These are phyloP conservation scores for Coriaria nepalensis DNA, from an alignment of 306 rosid genomes.

Conservation along the genomic window DNA sequence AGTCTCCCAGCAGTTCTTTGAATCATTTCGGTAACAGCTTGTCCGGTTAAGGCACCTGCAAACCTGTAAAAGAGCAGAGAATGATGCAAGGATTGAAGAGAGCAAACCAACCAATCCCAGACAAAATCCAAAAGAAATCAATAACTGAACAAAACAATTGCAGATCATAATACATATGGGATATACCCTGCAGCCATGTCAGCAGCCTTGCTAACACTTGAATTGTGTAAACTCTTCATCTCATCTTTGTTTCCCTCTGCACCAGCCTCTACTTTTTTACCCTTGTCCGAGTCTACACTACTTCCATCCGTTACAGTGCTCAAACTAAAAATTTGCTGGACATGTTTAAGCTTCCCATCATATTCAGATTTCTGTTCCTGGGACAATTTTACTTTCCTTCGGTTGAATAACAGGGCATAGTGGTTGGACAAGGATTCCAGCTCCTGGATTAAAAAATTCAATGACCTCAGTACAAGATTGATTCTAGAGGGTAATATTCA, in stretches of 20 bases:
- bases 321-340: conserved; percentile 74
- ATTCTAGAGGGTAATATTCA: conserved; percentile 3
- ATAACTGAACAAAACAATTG: not conserved
- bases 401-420: conserved; percentile 65
- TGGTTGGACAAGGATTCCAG: conserved; percentile 87
- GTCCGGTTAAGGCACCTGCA: conserved; percentile 74
- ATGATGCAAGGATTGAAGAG: not conserved
- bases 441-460: conserved; percentile 34
- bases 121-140: conserved; percentile 2
- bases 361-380: conserved; percentile 53
- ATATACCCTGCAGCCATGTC: conserved; percentile 93
- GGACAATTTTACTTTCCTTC: conserved; percentile 72
- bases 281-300: conserved; percentile 47
- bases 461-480: conserved; percentile 11
- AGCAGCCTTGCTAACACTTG: conserved; percentile 90
- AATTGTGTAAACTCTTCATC: conserved; percentile 71
- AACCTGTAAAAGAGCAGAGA: conserved; percentile 3
- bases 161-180: not conserved
- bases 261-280: conserved; percentile 54
- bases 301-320: conserved; percentile 49
- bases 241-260: conserved; percentile 58
- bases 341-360: conserved; percentile 82
- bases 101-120: not conserved
- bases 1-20: conserved; percentile 73
- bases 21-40: conserved; percentile 61